phyloP scores from a whole-genome alignment of 345 rosid species.

The Dimocarpus longan region DNA sequence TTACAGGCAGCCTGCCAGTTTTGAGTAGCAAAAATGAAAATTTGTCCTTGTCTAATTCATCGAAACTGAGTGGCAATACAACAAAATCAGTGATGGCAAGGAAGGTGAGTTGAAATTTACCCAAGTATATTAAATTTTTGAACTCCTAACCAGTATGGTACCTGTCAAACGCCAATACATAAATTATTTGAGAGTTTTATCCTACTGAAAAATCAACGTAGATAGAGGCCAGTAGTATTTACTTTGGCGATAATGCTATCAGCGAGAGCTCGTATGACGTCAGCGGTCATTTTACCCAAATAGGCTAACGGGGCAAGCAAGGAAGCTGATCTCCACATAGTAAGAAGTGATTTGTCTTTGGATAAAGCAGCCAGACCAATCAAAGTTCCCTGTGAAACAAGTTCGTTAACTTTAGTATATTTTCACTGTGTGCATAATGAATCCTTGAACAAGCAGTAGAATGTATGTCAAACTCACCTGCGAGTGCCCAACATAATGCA shows the following conservation, averaged over 20 bases:
- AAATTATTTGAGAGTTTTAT: conserved; percentile 25
- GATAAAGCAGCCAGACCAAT: conserved; percentile 59
- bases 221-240: not conserved
- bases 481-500: conserved; percentile 60
- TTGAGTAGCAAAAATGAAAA: not conserved
- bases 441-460: not conserved
- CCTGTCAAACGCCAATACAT: not conserved
- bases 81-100: not conserved
- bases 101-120: conserved; percentile 28
- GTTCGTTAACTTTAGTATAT: too few relatives aligned
- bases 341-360: conserved; percentile 26
- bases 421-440: not conserved
- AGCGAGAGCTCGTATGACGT: conserved; percentile 28
- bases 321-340: conserved; percentile 53
- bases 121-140: conserved; percentile 41
- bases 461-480: conserved; percentile 29
- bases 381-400: conserved; percentile 48
- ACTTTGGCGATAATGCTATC: conserved; percentile 27
- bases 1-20: conserved; percentile 28
- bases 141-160: conserved; percentile 39
- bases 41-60: not conserved
- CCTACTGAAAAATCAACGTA: not conserved
- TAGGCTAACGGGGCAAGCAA: conserved; percentile 51
- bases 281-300: conserved; percentile 37
- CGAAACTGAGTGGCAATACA: not conserved